A percentile compares a stretch with the other conserved stretches of the same genome.
These are phyloP conservation scores for Solanum verrucosum DNA, from an alignment of 257 asterid species.

Conservation along the genomic window DNA sequence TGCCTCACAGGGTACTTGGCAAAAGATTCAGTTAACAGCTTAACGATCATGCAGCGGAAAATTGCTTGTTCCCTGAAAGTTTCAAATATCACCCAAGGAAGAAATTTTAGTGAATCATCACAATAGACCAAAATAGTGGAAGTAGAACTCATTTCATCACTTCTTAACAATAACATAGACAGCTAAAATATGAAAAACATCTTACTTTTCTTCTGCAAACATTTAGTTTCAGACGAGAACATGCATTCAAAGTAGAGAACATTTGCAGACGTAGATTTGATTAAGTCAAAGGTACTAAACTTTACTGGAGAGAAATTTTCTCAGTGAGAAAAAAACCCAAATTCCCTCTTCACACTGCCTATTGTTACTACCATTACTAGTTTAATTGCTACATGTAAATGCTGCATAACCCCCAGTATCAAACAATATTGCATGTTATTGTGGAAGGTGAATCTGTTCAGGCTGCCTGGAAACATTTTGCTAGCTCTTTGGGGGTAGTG, in stretches of 20 bases:
- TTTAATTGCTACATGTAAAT: not conserved
- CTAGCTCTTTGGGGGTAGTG: too few species aligned
- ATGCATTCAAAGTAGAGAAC: not conserved
- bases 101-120: not conserved
- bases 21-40: constrained; percentile 77
- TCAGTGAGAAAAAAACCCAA: not conserved
- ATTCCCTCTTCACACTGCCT: not conserved
- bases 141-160: not conserved
- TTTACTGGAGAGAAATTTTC: not conserved
- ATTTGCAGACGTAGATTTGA: too few species aligned
- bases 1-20: constrained; percentile 76
- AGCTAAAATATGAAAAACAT: not conserved
- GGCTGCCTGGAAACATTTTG: too few species aligned
- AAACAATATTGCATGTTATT: too few species aligned
- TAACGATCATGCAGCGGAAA: constrained; percentile 71
- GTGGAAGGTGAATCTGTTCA: too few species aligned
- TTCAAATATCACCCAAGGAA: not conserved
- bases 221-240: not conserved
- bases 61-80: constrained; percentile 65
- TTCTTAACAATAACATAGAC: not conserved
- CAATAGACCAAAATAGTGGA: not conserved
- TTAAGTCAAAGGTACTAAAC: too few species aligned
- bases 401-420: too few species aligned
- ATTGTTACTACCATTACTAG: not conserved
- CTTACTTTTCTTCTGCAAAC: not conserved